These are phyloP conservation scores for Atkinsonella texensis DNA, from an alignment of 2,329 filamentous ascomycete genomes.

Conservation along the genomic window DNA sequence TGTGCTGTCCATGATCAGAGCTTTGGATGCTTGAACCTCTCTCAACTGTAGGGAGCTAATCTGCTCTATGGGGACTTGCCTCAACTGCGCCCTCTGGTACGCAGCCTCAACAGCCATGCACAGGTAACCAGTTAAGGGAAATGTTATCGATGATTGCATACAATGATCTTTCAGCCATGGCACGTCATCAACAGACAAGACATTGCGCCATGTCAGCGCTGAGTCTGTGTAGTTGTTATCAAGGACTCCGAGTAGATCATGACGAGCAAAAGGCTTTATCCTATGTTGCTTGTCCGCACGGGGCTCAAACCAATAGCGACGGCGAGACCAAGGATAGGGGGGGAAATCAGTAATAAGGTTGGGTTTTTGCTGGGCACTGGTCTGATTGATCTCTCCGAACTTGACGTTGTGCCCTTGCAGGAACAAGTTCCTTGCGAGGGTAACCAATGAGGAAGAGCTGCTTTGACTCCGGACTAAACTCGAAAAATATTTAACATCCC, in stretches of 20 bases:
- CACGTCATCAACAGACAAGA: constrained; percentile 32
- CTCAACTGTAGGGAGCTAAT: constrained; percentile 12
- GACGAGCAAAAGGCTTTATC: constrained; percentile 26
- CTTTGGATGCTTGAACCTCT: constrained; percentile 17
- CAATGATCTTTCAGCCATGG: constrained; percentile 48
- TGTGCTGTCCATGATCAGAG: constrained; percentile 16
- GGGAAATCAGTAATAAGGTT: constrained; percentile 29
- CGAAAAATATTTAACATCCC: constrained; percentile 30
- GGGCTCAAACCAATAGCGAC: constrained; percentile 36
- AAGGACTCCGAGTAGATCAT: constrained; percentile 34
- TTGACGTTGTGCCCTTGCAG: constrained; percentile 31
- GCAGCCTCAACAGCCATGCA: constrained; percentile 39
- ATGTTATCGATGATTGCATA: constrained; percentile 44
- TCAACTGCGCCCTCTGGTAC: constrained; percentile 19
- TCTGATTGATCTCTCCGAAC: constrained; percentile 34
- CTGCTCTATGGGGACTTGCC: constrained; percentile 11
- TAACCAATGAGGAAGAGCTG: constrained; percentile 31
- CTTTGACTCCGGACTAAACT: constrained; percentile 40
- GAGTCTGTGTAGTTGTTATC: constrained; percentile 31
- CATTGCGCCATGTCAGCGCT: constrained; percentile 37
- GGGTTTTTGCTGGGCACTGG: constrained; percentile 5
- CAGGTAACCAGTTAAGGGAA: constrained; percentile 41
- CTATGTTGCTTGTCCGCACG: constrained; percentile 30
- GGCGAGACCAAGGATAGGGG: constrained; percentile 35
- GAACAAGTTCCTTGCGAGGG: constrained; percentile 32